phyloP scores from a whole-genome alignment of 2,329 filamentous ascomycete genomes.

The Myriosclerotinia curreyana region DNA sequence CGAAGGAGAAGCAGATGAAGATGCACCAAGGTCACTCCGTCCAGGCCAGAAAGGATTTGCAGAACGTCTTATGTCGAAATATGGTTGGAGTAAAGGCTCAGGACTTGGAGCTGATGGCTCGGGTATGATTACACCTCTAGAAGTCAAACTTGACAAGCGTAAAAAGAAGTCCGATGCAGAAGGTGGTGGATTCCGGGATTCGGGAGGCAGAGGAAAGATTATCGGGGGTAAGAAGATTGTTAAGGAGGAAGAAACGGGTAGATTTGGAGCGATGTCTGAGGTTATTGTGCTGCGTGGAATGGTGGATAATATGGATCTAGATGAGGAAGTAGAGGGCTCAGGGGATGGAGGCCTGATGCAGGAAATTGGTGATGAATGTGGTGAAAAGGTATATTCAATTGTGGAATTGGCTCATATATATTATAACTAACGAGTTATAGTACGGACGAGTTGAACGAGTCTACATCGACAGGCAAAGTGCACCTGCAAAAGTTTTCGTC shows the following conservation, averaged over 20 bases:
- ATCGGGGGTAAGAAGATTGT: slow-evolving; percentile 63
- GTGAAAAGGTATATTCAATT: slow-evolving; percentile 60
- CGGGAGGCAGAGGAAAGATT: slow-evolving; percentile 71
- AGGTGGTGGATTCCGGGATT: slow-evolving; percentile 70
- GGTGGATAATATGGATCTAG: slow-evolving; percentile 79
- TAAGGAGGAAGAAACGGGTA: slow-evolving; percentile 46
- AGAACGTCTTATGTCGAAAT: slow-evolving; percentile 84
- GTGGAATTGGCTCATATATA: slow-evolving; percentile 16
- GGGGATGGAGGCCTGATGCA: slow-evolving; percentile 70
- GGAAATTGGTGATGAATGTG: slow-evolving; percentile 93
- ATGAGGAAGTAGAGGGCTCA: slow-evolving; percentile 66
- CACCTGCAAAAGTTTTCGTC: slow-evolving; percentile 73
- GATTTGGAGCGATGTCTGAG: slow-evolving; percentile 71
- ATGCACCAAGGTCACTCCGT: slow-evolving; percentile 55
- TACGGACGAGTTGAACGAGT: slow-evolving; percentile 82
- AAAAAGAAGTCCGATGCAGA: slow-evolving; percentile 76
- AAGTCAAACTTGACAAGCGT: slow-evolving; percentile 80
- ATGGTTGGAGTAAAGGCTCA: slow-evolving; percentile 86
- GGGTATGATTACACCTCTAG: slow-evolving; percentile 81
- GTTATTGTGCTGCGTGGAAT: slow-evolving; percentile 83
- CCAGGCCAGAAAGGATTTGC: slow-evolving; percentile 85
- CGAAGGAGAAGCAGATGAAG: slow-evolving; percentile 37
- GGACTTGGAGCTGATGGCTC: slow-evolving; percentile 79
- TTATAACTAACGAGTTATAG: slow-evolving; percentile 42
- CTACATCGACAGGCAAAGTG: slow-evolving; percentile 63